Conservation (phyloP, 2,329 filamentous ascomycete genomes). For the Ambrosiella cleistominuta region DNA sequence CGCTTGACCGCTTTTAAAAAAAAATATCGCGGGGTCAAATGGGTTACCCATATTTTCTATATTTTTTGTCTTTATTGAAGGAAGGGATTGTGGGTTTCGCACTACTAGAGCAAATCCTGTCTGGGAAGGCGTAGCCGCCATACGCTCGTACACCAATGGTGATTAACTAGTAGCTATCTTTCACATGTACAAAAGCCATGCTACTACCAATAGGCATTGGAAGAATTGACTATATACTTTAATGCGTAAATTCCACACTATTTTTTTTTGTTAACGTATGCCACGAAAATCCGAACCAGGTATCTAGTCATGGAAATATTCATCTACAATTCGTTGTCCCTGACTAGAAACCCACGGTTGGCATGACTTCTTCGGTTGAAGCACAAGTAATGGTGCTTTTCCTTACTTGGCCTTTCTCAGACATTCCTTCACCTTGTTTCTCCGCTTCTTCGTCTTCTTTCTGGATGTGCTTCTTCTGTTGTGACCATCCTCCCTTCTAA, state of each 20-base stretch:
- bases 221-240: too few species aligned
- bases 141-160: too few species aligned
- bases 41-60: background rate
- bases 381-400: background rate
- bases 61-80: background rate
- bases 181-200: too few species aligned
- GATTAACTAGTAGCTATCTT: too few species aligned
- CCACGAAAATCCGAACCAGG: too few species aligned
- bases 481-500: slow-evolving; percentile 5
- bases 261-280: too few species aligned
- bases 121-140: slow-evolving; percentile 6
- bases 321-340: too few species aligned
- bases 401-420: background rate
- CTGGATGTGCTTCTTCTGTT: background rate
- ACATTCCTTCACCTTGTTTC: slow-evolving; percentile 9
- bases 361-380: background rate
- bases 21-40: background rate
- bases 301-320: too few species aligned
- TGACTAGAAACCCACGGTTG: too few species aligned
- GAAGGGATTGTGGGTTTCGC: background rate
- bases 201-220: too few species aligned
- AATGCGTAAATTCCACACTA: too few species aligned
- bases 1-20: background rate
- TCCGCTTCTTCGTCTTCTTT: slow-evolving; percentile 8
- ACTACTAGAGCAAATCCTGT: background rate